Percentiles rank a stretch among this genome's conserved stretches.
Evolutionary conservation across 2,329 filamentous ascomycete genomes (phyloP).

Genomic region (Knufia fluminis): DNA sequence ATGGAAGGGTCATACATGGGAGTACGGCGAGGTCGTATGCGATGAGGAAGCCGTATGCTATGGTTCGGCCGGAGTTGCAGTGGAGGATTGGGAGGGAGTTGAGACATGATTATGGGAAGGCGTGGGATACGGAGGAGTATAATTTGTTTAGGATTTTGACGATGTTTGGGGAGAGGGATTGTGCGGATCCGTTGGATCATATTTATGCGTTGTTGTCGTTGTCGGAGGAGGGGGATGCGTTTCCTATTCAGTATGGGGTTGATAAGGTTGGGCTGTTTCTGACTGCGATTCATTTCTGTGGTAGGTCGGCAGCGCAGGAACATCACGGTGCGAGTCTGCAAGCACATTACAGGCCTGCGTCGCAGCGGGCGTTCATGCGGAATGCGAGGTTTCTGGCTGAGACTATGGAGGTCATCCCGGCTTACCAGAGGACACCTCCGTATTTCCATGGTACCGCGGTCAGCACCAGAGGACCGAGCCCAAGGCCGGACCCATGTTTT

Average conservation of each 20-base stretch:
- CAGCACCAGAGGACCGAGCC: neutral
- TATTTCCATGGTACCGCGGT: neutral
- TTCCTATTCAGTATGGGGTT: conserved; percentile 6
- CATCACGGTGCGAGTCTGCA: neutral
- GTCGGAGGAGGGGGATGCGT: neutral
- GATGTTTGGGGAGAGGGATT: conserved; percentile 8
- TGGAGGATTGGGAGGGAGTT: conserved; percentile 3
- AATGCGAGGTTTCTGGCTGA: conserved; percentile 8
- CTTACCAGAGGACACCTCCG: conserved; percentile 6
- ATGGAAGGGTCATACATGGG: neutral
- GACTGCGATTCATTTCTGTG: conserved; percentile 6
- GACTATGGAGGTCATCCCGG: neutral
- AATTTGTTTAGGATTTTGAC: conserved; percentile 9
- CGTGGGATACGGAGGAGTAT: conserved; percentile 2
- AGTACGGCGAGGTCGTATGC: conserved; percentile 3
- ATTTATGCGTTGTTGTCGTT: conserved; percentile 4
- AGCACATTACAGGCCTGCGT: neutral
- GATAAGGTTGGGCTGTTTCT: conserved; percentile 1
- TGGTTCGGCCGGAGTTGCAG: neutral
- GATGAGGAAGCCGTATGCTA: conserved; percentile 5
- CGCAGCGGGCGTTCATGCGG: conserved; percentile 7
- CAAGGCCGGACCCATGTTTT: conserved; percentile 6
- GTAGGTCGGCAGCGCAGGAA: neutral
- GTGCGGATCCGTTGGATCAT: conserved; percentile 6
- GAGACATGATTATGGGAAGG: conserved; percentile 1